A percentile compares a stretch with the other conserved stretches of the same genome.
Conservation (phyloP, 139 green algal genomes). For the Asterochloris erici region DNA sequence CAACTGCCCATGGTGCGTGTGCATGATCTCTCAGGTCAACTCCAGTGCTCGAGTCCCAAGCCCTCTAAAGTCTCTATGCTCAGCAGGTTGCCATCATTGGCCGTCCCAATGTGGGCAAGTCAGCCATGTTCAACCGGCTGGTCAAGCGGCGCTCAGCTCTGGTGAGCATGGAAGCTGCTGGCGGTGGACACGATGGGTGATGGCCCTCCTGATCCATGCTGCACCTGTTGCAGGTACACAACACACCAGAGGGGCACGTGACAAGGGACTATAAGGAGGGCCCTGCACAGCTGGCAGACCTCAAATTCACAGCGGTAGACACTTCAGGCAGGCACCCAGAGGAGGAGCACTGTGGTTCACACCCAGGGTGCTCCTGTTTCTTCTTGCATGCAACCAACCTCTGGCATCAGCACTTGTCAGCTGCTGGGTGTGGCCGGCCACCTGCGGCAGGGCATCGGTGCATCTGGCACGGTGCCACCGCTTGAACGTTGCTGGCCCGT, state of each 20-base stretch:
- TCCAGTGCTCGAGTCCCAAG: too few species aligned
- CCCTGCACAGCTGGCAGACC: constrained; percentile 67
- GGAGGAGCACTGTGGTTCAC: neutral
- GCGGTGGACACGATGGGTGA: neutral
- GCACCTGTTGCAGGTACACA: constrained; percentile 54
- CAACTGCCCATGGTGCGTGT: too few species aligned
- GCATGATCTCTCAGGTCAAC: too few species aligned
- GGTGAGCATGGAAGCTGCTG: constrained; percentile 33
- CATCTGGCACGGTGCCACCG: too few species aligned
- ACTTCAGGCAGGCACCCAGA: constrained; percentile 58
- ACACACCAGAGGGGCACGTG: constrained; percentile 89
- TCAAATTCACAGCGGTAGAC: constrained; percentile 82
- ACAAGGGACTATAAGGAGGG: constrained; percentile 89
- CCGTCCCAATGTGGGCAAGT: constrained; percentile 90
- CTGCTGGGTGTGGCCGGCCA: neutral
- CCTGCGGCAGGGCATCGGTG: neutral
- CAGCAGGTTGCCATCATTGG: constrained; percentile 75
- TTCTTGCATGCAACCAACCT: too few species aligned
- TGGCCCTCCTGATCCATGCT: neutral
- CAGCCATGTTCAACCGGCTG: constrained; percentile 86
- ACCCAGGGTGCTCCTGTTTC: too few species aligned
- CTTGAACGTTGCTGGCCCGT: neutral
- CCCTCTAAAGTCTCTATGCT: too few species aligned
- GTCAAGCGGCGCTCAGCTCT: constrained; percentile 56
- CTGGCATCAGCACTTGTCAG: too few species aligned